These are phyloP conservation scores for Lithohypha guttulata DNA, from an alignment of 2,329 filamentous ascomycete species.

Conservation along the genomic window DNA sequence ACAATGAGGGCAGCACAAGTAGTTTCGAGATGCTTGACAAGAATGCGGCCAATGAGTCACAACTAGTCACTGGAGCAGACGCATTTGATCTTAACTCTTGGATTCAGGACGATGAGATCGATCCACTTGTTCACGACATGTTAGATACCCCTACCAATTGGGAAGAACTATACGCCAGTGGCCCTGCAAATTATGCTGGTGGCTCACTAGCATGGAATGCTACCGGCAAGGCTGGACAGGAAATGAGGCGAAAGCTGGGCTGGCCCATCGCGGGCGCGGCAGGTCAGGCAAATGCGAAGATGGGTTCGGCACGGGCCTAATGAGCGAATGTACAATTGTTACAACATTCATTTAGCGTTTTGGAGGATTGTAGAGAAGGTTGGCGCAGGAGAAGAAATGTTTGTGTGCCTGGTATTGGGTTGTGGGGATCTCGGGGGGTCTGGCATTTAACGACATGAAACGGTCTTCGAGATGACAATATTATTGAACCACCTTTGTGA, in stretches of 20 bases:
- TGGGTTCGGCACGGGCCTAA: no score
- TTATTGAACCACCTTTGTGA: no score
- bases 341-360: no score
- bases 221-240: conserved; percentile 2
- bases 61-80: not conserved
- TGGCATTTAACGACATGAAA: no score
- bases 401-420: no score
- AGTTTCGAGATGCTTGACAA: conserved; percentile 1
- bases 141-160: not conserved
- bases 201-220: conserved; percentile 5
- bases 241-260: conserved; percentile 4
- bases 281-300: not conserved
- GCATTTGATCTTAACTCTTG: conserved; percentile 4
- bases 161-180: not conserved
- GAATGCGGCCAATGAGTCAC: not conserved
- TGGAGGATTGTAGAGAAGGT: no score
- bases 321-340: conserved; percentile 9
- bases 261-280: conserved; percentile 3
- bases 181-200: conserved; percentile 1
- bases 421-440: no score
- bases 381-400: no score
- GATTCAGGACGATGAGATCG: not conserved
- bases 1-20: conserved; percentile 2
- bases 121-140: not conserved
- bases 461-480: no score